Evolutionary conservation across 768 basidiomycete genomes (phyloP), one percentile per base, ranked within the genome.

Genomic region (Serendipita vermifera): DNA sequence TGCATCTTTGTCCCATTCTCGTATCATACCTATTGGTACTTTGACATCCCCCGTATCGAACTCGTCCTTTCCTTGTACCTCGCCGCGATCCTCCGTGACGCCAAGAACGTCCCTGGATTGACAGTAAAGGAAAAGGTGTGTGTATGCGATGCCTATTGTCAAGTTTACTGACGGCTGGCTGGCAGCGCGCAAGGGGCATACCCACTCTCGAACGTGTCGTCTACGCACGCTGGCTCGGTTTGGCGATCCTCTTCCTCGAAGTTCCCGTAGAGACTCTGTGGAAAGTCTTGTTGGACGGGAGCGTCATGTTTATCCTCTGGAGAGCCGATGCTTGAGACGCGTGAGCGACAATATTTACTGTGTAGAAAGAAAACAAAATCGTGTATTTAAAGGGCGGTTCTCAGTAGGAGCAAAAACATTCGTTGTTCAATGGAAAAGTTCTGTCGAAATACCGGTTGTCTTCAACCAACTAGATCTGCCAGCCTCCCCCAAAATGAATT

Each of bases 41-140:
- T 51, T n/a, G 46, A 51, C 29, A 51, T 29, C 5, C 46, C 46
- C n/a, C 46, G 46, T 7, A 7, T 51, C 20, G 46, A 51, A 29
- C n/a, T 51, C n/a, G n/a, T 51, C 22, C 15, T 29, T 5, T 26
- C 20, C n/a, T 31, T 51, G 17, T 5, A 51, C 29, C n/a, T 51
- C 5, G 46, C 46, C 9, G 46, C 22, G 7, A 29, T 51, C 7
- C n/a, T 51, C n/a, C 5, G 29, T 15, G 46, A 51, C 22, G 46
- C 46, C 9, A 15, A 20, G 46, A 22, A 15, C 9, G 39, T 41
- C 9, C 17, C 17, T 17, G 39, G 39, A 5, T 51, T 51, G 20
- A 51, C 22, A 15, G 17, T 29, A 7, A 22, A 20, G 6, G 46
- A 51, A 51, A 51, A 51, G 46, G 46, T 51, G 46, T 5, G 46